Conservation (phyloP, 2,329 filamentous ascomycete species). For the Onygena corvina region DNA sequence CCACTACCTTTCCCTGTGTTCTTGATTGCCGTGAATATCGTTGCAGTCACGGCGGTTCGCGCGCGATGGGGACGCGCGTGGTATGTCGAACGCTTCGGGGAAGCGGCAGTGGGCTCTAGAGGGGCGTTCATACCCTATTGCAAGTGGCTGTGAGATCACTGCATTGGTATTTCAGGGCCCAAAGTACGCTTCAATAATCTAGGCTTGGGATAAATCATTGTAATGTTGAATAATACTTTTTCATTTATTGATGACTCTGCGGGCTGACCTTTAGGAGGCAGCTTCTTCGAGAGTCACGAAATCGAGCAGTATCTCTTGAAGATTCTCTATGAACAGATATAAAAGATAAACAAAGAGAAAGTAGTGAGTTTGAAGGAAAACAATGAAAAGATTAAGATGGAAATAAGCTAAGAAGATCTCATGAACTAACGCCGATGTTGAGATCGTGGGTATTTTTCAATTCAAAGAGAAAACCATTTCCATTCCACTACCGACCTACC, state of each 20-base stretch:
- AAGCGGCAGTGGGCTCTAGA: conserved; percentile 60
- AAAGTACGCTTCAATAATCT: too few relatives aligned
- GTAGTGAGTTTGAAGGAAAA: background rate
- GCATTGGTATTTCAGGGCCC: too few relatives aligned
- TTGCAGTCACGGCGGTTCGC: conserved; percentile 79
- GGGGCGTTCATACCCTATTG: conserved; percentile 60
- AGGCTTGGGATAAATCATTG: background rate
- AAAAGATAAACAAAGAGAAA: background rate
- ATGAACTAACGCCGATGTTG: conserved; percentile 37
- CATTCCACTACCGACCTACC: conserved; percentile 13
- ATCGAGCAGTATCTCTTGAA: background rate
- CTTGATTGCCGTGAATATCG: conserved; percentile 72
- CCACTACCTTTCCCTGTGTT: conserved; percentile 59
- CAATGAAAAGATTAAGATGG: conserved; percentile 1
- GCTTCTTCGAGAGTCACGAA: background rate
- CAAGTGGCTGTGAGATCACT: conserved; percentile 24
- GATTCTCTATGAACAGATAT: background rate
- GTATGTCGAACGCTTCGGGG: conserved; percentile 82
- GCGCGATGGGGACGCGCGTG: conserved; percentile 69
- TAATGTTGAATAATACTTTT: background rate
- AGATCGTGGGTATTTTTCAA: conserved; percentile 36
- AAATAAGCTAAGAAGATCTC: conserved; percentile 17
- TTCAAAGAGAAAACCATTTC: conserved; percentile 18
- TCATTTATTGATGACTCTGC: background rate
- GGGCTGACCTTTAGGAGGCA: conserved; percentile 3